Base-by-base conservation (phyloP, 805 yeast species). In the Starmera dryadoides region DNA sequence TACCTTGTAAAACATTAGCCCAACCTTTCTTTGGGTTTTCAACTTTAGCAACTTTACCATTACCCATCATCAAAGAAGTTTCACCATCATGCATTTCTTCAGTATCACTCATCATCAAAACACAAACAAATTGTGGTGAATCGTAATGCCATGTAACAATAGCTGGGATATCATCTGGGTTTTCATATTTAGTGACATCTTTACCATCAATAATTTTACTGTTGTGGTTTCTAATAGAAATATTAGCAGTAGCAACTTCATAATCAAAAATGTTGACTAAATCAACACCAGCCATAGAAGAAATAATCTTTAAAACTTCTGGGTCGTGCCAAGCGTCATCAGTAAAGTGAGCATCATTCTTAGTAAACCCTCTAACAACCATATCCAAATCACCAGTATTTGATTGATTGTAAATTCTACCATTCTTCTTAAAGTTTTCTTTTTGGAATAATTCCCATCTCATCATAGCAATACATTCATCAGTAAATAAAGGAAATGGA, bases 401-500 rank as follows among this genome's bases (percentile, higher is more conserved):
- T 23, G 79, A 69, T 39, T 54, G 56, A 44, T 56, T 58, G 18
- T 30, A 17, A 12, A 12, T 17, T 30, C 32, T 30, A 16, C 19
- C 77, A 53, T 66, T 66, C 38, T 65, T 59, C 42, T 60, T 40
- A 42, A 75, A 71, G 6, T 63, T 55, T 35, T 74, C 75, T 43
- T 69, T 69, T 33, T 62, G 54, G 49, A 76, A 63, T 31, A 74
- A 52, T 51, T 77, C 82, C 44, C 69, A 68, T 56, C 73, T 70
- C 81, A 77, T 76, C 35, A 77, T 68, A 31, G 68, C 69, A 40
- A 75, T 61, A 2, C 82, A 81, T 47, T 77, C 81, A 23, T 73
- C 73, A 2, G 80, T 75, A 58, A 77, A 77, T 34, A 77, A 60
- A 4, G 79, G 79, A 55, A 77, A 77, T 2, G 83, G 80, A 39